phyloP scores from a whole-genome alignment of 2,329 filamentous ascomycete species.

The Colletotrichum karsti region DNA sequence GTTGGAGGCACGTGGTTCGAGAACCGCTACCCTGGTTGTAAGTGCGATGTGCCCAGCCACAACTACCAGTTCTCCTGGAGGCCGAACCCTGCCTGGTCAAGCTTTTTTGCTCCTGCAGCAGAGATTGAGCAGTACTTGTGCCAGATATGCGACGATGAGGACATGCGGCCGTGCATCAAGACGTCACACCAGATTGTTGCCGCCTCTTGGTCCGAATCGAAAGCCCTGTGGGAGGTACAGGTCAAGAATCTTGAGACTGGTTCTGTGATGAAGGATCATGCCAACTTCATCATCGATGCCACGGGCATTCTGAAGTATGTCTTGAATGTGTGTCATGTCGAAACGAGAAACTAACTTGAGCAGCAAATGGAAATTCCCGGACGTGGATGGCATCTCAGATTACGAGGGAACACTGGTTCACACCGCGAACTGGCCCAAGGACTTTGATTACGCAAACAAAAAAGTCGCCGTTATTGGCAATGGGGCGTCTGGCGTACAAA shows the following conservation, averaged over 20 bases:
- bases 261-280: constrained; percentile 51
- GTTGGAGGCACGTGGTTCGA: constrained; percentile 68
- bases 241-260: constrained; percentile 48
- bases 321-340: not conserved
- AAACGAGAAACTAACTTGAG: constrained; percentile 24
- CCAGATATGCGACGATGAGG: constrained; percentile 55
- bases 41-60: constrained; percentile 65
- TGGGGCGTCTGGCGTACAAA: constrained; percentile 62
- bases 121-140: constrained; percentile 66
- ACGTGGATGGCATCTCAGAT: constrained; percentile 51
- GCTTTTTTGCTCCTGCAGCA: constrained; percentile 61
- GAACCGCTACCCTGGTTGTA: constrained; percentile 66
- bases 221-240: constrained; percentile 51
- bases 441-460: constrained; percentile 58
- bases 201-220: constrained; percentile 54
- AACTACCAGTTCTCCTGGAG: constrained; percentile 71
- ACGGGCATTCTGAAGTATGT: constrained; percentile 62
- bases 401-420: constrained; percentile 61
- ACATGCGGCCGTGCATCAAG: constrained; percentile 53
- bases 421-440: constrained; percentile 61
- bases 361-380: constrained; percentile 63
- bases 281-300: constrained; percentile 58
- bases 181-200: constrained; percentile 49
- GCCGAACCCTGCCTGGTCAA: constrained; percentile 66
- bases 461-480: constrained; percentile 65